phyloP scores from a whole-genome alignment of 805 yeast species.

The Teunomyces atbi region DNA sequence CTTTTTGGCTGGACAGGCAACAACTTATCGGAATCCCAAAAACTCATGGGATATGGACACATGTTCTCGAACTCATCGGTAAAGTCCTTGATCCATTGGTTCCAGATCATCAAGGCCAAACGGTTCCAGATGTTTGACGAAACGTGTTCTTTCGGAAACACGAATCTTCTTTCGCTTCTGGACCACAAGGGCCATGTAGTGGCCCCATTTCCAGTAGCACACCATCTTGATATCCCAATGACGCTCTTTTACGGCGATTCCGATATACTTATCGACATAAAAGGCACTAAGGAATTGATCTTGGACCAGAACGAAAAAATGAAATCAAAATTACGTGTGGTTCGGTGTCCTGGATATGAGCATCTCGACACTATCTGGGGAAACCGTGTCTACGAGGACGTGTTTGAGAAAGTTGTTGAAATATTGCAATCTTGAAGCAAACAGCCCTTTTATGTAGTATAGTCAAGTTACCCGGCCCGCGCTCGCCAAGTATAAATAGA shows the following conservation, averaged over 20 bases:
- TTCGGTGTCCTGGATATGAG: constrained; percentile 25
- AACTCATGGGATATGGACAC: constrained; percentile 27
- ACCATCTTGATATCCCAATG: constrained; percentile 29
- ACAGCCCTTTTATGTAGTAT: not conserved
- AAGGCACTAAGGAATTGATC: constrained; percentile 20
- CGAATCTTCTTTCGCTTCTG: constrained; percentile 17
- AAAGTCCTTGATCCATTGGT: constrained; percentile 30
- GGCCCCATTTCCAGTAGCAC: constrained; percentile 29
- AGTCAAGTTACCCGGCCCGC: constrained; percentile 28
- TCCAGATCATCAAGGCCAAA: constrained; percentile 27
- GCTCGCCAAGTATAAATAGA: constrained; percentile 13
- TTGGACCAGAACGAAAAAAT: constrained; percentile 22
- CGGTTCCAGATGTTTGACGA: constrained; percentile 35
- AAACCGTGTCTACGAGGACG: constrained; percentile 22
- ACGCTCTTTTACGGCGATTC: constrained; percentile 27
- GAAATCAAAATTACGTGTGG: constrained; percentile 18
- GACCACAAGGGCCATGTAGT: constrained; percentile 12
- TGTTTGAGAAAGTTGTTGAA: constrained; percentile 19
- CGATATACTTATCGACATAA: constrained; percentile 29
- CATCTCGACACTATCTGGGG: constrained; percentile 36
- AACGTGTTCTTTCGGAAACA: constrained; percentile 22
- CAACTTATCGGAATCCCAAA: constrained; percentile 23
- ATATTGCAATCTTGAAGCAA: not conserved
- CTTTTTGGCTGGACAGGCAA: constrained; percentile 29
- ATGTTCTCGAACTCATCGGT: constrained; percentile 30